Conservation (phyloP, 768 basidiomycete genomes). For the Lentinula aciculospora region DNA sequence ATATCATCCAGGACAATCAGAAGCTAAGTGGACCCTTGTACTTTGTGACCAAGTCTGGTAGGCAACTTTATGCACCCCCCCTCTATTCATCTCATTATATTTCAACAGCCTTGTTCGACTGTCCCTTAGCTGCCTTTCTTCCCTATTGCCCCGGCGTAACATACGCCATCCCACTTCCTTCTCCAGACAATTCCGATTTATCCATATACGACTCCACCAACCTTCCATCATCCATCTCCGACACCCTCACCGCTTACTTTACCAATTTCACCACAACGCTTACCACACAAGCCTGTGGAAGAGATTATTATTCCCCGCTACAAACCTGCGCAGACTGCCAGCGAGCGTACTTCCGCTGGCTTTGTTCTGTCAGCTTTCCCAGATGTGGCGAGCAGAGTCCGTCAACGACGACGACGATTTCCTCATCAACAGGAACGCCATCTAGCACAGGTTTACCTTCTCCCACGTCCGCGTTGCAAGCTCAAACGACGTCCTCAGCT, state of each 20-base stretch:
- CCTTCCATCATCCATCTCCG: constrained; percentile 43
- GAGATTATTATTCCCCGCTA: constrained; percentile 75
- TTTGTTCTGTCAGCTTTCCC: constrained; percentile 68
- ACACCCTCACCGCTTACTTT: constrained; percentile 51
- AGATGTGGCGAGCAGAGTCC: constrained; percentile 60
- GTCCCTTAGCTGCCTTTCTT: constrained; percentile 63
- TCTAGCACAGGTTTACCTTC: constrained; percentile 26
- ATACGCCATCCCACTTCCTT: constrained; percentile 64
- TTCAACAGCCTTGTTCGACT: constrained; percentile 53
- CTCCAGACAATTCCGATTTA: constrained; percentile 31
- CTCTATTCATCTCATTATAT: background rate
- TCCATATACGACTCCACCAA: constrained; percentile 43
- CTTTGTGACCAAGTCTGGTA: constrained; percentile 73
- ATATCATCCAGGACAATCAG: constrained; percentile 48
- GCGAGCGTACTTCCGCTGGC: constrained; percentile 68
- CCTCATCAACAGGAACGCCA: constrained; percentile 11
- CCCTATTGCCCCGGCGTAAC: constrained; percentile 70
- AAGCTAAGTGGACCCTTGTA: constrained; percentile 64
- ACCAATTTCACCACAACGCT: constrained; percentile 73
- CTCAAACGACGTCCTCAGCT: constrained; percentile 31
- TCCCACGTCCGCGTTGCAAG: constrained; percentile 44
- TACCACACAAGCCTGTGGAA: constrained; percentile 70
- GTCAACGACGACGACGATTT: constrained; percentile 20
- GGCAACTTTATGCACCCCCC: constrained; percentile 14
- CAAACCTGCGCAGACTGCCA: constrained; percentile 76